Evolutionary conservation across 2,329 filamentous ascomycete species (phyloP).

Genomic region (Xylariaceae sp.): DNA sequence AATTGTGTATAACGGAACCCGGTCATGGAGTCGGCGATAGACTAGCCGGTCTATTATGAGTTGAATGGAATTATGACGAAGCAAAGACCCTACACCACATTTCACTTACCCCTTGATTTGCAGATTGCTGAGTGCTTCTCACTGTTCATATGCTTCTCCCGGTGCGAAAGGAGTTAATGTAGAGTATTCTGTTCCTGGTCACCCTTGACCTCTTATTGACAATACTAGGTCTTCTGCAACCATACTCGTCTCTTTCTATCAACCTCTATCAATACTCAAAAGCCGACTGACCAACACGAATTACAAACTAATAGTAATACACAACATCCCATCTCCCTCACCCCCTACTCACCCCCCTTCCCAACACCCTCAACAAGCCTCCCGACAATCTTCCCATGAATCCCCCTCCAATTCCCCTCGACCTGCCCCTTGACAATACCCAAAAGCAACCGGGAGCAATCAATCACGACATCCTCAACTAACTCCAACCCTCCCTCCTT

Average conservation of each 20-base stretch:
- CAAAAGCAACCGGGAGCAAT: constrained; percentile 45
- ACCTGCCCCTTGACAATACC: constrained; percentile 47
- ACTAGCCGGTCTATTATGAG: background rate
- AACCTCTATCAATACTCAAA: background rate
- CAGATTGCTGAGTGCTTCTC: no score
- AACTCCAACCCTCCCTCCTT: constrained; percentile 37
- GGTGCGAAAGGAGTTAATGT: no score
- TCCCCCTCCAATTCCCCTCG: constrained; percentile 45
- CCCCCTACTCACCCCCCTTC: background rate
- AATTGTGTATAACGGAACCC: constrained; percentile 11
- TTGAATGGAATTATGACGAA: background rate
- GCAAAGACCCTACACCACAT: background rate
- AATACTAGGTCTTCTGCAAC: no score
- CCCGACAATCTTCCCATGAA: constrained; percentile 45
- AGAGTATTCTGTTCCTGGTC: background rate
- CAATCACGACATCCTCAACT: constrained; percentile 46
- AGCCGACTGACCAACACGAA: no score
- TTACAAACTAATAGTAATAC: no score
- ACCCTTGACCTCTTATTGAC: background rate
- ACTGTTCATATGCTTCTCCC: no score
- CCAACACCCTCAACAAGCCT: constrained; percentile 34
- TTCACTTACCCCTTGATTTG: no score
- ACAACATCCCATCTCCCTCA: background rate
- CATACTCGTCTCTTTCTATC: background rate
- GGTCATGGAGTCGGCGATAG: background rate